Percentiles rank a stretch among this genome's conserved stretches.
phyloP scores from a whole-genome alignment of 176 grass and related monocot species.

The Rhynchospora tenuis region DNA sequence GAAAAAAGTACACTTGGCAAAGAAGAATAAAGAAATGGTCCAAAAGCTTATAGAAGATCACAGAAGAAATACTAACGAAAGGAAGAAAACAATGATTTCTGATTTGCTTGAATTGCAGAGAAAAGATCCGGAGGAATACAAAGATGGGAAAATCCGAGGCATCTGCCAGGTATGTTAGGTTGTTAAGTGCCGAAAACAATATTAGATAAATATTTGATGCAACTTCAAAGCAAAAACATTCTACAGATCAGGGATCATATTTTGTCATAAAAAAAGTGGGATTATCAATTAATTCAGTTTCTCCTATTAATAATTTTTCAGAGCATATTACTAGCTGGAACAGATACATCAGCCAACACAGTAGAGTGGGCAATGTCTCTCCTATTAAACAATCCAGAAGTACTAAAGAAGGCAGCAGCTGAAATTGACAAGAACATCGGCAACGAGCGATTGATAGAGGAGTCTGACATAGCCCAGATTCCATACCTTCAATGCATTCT shows the following conservation, averaged over 20 bases:
- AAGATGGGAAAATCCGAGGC: not conserved
- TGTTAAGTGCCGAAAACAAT: not conserved
- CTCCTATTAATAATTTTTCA: not conserved
- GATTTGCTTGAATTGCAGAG: constrained; percentile 13
- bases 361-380: constrained; percentile 27
- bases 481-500: constrained; percentile 23
- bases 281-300: no score
- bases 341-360: constrained; percentile 17
- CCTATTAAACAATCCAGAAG: constrained; percentile 18
- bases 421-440: constrained; percentile 20
- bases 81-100: not conserved
- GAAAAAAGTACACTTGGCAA: not conserved
- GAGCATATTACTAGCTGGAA: constrained; percentile 11
- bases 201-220: no score
- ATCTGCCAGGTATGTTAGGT: not conserved
- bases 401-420: not conserved
- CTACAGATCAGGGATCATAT: no score
- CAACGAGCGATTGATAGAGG: not conserved
- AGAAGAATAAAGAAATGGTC: not conserved
- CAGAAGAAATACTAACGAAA: not conserved
- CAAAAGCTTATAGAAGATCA: constrained; percentile 14
- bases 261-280: no score
- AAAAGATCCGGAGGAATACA: constrained; percentile 5
- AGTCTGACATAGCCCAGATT: constrained; percentile 20
- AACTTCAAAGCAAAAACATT: no score